These are phyloP conservation scores for Elongisporangium prolatum DNA, from an alignment of 352 stramenopile genomes.

Conservation along the genomic window DNA sequence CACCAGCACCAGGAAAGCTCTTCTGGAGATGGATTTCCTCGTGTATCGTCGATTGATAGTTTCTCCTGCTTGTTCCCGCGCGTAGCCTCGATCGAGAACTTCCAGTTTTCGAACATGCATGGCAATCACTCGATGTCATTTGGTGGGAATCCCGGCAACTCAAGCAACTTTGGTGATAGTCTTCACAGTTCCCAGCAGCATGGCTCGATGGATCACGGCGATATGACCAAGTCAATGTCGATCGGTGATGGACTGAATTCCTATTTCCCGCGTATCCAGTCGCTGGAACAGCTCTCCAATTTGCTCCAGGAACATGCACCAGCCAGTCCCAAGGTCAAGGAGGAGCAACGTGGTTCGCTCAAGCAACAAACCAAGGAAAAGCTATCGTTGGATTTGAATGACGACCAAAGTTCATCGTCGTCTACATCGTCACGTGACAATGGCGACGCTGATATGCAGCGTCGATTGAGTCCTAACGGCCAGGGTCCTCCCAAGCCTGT, in stretches of 20 bases:
- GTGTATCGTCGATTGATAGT: conserved; percentile 82
- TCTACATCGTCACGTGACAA: not conserved
- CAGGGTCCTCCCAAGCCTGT: conserved; percentile 12
- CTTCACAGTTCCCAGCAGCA: conserved; percentile 14
- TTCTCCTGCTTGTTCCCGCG: conserved; percentile 81
- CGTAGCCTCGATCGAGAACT: conserved; percentile 80
- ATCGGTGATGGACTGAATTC: conserved; percentile 60
- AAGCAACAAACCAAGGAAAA: not conserved
- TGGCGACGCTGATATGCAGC: conserved; percentile 7
- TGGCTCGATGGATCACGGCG: conserved; percentile 1
- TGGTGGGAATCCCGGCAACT: conserved; percentile 6
- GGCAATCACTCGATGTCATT: not conserved
- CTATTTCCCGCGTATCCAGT: conserved; percentile 78
- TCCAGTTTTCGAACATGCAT: conserved; percentile 24
- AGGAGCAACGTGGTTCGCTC: conserved; percentile 9
- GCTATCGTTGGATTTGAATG: not conserved
- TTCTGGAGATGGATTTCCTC: conserved; percentile 35
- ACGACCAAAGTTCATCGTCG: not conserved
- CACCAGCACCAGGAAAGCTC: conserved; percentile 11
- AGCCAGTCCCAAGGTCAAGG: conserved; percentile 43
- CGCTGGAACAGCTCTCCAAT: conserved; percentile 67
- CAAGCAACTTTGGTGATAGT: conserved; percentile 12
- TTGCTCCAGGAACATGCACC: conserved; percentile 62
- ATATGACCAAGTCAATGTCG: conserved; percentile 53
- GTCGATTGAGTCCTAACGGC: conserved; percentile 42